Conservation (phyloP, 2,329 filamentous ascomycete species). For the Fusarium pininemorale region DNA sequence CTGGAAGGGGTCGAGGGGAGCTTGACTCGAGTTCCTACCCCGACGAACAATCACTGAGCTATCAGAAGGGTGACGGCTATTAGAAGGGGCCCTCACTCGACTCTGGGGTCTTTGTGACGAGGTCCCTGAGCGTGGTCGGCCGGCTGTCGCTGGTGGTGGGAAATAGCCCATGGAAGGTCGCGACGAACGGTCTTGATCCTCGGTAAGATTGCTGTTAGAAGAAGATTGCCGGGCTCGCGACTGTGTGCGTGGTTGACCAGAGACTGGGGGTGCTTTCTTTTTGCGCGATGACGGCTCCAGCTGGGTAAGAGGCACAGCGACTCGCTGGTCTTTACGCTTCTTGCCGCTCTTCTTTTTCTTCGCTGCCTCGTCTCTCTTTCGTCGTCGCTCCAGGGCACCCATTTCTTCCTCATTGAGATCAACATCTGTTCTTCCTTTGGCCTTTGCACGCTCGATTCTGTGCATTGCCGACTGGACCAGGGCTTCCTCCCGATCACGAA, state of each 20-base stretch:
- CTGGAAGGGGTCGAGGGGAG: conserved; percentile 58
- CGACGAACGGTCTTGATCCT: conserved; percentile 47
- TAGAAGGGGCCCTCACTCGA: conserved; percentile 44
- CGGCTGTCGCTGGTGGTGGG: conserved; percentile 54
- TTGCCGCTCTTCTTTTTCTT: conserved; percentile 47
- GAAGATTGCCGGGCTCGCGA: conserved; percentile 51
- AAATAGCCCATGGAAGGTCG: conserved; percentile 63
- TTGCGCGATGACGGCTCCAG: conserved; percentile 56
- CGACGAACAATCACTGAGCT: conserved; percentile 48
- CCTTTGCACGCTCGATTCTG: conserved; percentile 81
- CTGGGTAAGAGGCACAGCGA: conserved; percentile 63
- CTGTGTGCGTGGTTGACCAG: conserved; percentile 43
- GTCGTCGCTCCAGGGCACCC: conserved; percentile 77
- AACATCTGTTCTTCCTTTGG: conserved; percentile 80
- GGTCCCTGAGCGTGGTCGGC: conserved; percentile 54
- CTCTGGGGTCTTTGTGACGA: conserved; percentile 51
- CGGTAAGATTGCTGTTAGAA: conserved; percentile 48
- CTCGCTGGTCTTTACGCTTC: conserved; percentile 57
- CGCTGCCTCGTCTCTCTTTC: conserved; percentile 62
- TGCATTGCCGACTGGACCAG: conserved; percentile 81
- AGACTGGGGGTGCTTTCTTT: conserved; percentile 42
- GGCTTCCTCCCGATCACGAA: conserved; percentile 75
- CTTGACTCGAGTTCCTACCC: conserved; percentile 43
- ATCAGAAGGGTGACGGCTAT: conserved; percentile 58
- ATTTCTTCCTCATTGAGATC: conserved; percentile 83